Conservation (phyloP, 2,329 filamentous ascomycete genomes). For the Fusarium newnesense region DNA sequence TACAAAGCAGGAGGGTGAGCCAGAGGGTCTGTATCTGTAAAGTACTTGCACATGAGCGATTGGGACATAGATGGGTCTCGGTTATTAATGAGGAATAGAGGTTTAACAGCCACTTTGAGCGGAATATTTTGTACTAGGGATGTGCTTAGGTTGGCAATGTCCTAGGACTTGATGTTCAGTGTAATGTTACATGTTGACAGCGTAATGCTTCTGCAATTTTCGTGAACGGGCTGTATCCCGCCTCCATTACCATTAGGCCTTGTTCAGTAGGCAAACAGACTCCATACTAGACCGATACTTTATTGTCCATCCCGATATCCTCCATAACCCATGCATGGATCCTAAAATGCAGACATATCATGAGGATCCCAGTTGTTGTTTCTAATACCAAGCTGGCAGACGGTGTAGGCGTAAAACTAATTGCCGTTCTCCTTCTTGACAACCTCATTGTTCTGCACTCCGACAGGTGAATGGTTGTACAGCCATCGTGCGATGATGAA, state of each 20-base stretch:
- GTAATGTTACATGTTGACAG: slow-evolving; percentile 9
- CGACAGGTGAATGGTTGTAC: slow-evolving; percentile 51
- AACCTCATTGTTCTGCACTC: slow-evolving; percentile 37
- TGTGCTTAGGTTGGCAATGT: background rate
- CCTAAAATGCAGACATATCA: slow-evolving; percentile 22
- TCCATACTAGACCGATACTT: background rate
- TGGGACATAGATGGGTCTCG: slow-evolving; percentile 33
- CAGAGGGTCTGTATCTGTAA: slow-evolving; percentile 98
- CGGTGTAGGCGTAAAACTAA: slow-evolving; percentile 15
- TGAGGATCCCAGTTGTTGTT: slow-evolving; percentile 18
- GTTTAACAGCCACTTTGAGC: slow-evolving; percentile 9
- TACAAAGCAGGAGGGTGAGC: slow-evolving; percentile 98
- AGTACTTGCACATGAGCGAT: slow-evolving; percentile 38
- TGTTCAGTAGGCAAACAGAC: background rate
- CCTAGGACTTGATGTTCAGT: background rate
- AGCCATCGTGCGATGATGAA: slow-evolving; percentile 63
- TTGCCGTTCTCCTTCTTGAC: slow-evolving; percentile 39
- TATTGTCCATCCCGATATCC: background rate
- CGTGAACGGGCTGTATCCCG: background rate
- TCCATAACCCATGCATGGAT: slow-evolving; percentile 15
- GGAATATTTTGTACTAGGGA: background rate
- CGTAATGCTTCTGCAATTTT: background rate
- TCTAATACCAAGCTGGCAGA: slow-evolving; percentile 4
- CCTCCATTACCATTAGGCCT: background rate
- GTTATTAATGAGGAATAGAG: slow-evolving; percentile 40